Conservation (phyloP, 1,284 basidiomycete species). For the Papiliotrema fonsecae region DNA sequence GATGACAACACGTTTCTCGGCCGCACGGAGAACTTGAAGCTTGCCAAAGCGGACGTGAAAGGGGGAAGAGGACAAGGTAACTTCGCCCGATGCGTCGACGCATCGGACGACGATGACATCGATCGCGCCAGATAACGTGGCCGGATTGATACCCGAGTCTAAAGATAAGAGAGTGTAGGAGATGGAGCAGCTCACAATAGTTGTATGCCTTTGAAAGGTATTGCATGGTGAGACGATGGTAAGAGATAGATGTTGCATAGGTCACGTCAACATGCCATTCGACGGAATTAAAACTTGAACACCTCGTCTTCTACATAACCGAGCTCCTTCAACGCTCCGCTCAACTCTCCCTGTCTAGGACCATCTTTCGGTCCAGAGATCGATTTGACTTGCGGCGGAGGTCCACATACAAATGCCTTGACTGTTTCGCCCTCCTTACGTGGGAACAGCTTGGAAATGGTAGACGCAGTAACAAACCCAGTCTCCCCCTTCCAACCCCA, state of each 20-base stretch:
- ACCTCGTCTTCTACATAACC: conserved; percentile 72
- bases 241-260: background rate
- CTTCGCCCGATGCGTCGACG: conserved; percentile 55
- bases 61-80: conserved; percentile 82
- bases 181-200: conserved; percentile 31
- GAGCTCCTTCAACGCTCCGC: conserved; percentile 76
- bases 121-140: conserved; percentile 92
- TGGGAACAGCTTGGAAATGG: conserved; percentile 68
- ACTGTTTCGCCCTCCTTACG: conserved; percentile 65
- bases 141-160: conserved; percentile 69
- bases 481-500: conserved; percentile 65
- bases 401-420: conserved; percentile 88
- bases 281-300: conserved; percentile 45
- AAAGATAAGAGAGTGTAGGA: conserved; percentile 2
- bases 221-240: conserved; percentile 27
- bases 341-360: conserved; percentile 75
- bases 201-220: conserved; percentile 47
- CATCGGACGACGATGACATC: conserved; percentile 91
- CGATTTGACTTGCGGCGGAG: conserved; percentile 76
- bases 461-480: conserved; percentile 67
- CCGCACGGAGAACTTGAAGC: conserved; percentile 89
- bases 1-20: conserved; percentile 89
- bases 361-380: conserved; percentile 59
- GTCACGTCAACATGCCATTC: background rate
- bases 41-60: conserved; percentile 99